Evolutionary conservation across 495 filamentous ascomycete genomes (phyloP), one percentile per base, ranked within the genome.

Genomic region (Hyaloscypha variabilis): DNA sequence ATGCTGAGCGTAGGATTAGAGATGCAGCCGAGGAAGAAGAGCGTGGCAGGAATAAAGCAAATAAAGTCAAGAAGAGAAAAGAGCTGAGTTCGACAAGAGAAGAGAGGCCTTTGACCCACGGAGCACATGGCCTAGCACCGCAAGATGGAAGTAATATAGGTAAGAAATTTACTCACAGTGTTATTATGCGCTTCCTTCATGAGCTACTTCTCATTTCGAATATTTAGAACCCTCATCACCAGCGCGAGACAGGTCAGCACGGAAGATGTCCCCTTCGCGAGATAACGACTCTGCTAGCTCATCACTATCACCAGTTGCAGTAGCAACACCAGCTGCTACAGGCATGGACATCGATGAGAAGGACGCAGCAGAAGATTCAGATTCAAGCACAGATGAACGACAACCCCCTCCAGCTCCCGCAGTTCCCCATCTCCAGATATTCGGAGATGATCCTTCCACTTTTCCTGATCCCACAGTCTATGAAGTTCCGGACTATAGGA

Each of bases 391-490:
- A 1, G 83, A 84, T 49, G 83, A 81, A 77, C 89, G 91, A 71
- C 94, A 93, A 74, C 90, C 89, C 6, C 84, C 89, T n/a, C 91
- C 93, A 1, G 87, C 88, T 14, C 88, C 90, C 24, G 84, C 91
- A 29, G 80, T 91, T 26, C 85, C 91, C 29, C 79, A 86, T 69
- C 87, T 76, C 63, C 79, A 96, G 70, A 89, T 91, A 2, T 97
- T 99, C 71, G 94, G 94, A 46, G 88, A 95, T 13, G 92, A 97
- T 72, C 94, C 94, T 0, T 87, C 91, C n/a, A 90, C 87, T 23
- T 97, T 93, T 68, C 90, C 92, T 68, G 95, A 99, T 72, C 92
- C 94, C 0, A 97, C 94, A 42, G 83, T 97, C 56, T 99, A 99
- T 77, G 89, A 98, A 62, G 97, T 99, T 63, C 88, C 90, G 17